Evolutionary conservation across 306 rosid species (phyloP).

Genomic region (Fragaria ananassa): DNA sequence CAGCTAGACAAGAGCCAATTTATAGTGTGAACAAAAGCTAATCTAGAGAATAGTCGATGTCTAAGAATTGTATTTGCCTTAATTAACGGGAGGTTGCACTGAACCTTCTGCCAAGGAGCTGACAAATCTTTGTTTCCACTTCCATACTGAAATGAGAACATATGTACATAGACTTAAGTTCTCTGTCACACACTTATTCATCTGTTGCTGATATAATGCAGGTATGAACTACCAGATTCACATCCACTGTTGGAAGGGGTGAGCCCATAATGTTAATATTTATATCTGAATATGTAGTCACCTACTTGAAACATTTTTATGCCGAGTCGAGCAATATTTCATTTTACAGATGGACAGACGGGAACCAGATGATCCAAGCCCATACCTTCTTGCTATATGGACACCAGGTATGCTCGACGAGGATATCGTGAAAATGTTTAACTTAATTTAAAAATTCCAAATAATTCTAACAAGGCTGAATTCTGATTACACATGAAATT

Average conservation of each 20-base stretch:
- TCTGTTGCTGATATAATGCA: slow-evolving; percentile 39
- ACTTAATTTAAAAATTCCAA: slow-evolving; percentile 9
- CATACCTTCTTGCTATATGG: slow-evolving; percentile 96
- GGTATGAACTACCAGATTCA: slow-evolving; percentile 96
- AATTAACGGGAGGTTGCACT: neutral
- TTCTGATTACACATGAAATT: neutral
- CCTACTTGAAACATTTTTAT: slow-evolving; percentile 17
- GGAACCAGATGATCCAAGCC: slow-evolving; percentile 94
- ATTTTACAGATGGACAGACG: slow-evolving; percentile 72
- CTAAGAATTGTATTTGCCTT: neutral
- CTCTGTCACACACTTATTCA: slow-evolving; percentile 24
- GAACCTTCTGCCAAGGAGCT: neutral
- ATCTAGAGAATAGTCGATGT: neutral
- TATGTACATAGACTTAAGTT: neutral
- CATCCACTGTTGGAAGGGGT: slow-evolving; percentile 85
- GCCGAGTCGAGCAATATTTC: slow-evolving; percentile 21
- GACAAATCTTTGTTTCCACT: neutral
- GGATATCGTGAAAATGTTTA: slow-evolving; percentile 6
- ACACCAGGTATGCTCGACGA: slow-evolving; percentile 67
- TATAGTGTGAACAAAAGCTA: neutral
- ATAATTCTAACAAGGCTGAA: neutral
- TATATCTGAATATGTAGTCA: slow-evolving; percentile 12
- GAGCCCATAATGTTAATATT: slow-evolving; percentile 24
- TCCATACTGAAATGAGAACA: neutral
- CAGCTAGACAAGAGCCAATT: no score